Base-by-base conservation (phyloP, 306 rosid species). In the Sicyos baderoa region DNA sequence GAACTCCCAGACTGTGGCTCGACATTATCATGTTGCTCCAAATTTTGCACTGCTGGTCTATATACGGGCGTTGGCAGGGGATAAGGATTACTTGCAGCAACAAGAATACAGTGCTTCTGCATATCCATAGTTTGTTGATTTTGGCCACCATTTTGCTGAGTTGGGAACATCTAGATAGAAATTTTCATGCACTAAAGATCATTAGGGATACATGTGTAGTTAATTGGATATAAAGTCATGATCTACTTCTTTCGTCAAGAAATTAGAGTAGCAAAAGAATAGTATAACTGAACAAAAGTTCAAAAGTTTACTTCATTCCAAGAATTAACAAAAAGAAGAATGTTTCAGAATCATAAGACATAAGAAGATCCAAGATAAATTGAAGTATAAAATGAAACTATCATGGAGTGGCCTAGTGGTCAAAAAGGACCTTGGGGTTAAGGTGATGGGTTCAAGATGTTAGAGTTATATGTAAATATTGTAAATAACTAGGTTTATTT, bases 21-120 rank as follows among this genome's bases (percentile, higher is more conserved):
- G 70, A 81, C 77, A 74, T 78, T 79, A 78, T 93, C 97, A 77
- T 76, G 82, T 77, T 90, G 87, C 74, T 93, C 99, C 76, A 86
- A 68, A 70, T 75, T 86, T 82, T 79, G 95, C n/a, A 82, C 56
- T 78, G 82, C 82, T 8, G 99, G 97, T 56, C 90, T 75, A 79
- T 78, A 90, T 63, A 90, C 96, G 2, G 99, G 97, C 62, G 99
- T 93, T 74, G 86, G 90, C 78, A 93, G 76, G 9, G 97, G 91
- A 76, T 93, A 75, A 74, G 99, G 99, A 58, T 90, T 93, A 76
- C 94, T 93, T 6, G 99, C 96, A 62, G 96, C 85, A 80, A 93
- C 72, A 76, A 93, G 91, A 81, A 93, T 75, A 75, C 99, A 93
- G 72, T 93, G 99, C 83, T 79, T 90, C 64, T 90, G 91, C 80